Base-by-base conservation (phyloP, 805 yeast species). In the Myxozyma udenii region DNA sequence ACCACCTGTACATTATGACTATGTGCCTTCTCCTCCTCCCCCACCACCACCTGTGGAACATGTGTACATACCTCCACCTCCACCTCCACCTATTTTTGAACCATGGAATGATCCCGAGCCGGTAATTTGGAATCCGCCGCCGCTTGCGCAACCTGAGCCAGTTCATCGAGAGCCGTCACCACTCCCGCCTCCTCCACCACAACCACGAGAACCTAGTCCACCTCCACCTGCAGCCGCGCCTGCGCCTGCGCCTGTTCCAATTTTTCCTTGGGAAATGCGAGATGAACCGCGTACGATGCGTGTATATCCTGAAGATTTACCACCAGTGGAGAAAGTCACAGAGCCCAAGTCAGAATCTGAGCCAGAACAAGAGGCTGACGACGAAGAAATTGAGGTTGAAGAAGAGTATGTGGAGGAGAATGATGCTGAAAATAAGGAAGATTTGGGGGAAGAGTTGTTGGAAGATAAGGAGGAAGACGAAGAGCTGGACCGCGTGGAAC, bases 231-330 rank as follows among this genome's bases (percentile, higher is more conserved):
- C 47, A 14, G 43, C 40, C 25, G 47, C 24, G 11, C 49, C 38
- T 32, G 14, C 45, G 1, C 50, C 53, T 3, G 26, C 53, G n/a
- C 44, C 53, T 9, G 44, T 41, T 30, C 58, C 61, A 2, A 44
- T 57, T 11, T 57, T 57, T 23, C 61, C 61, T 1, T 57, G 61
- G 61, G 61, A 57, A 42, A 12, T 32, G 32, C 41, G 41, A 7
- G 46, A n/a, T 4, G 36, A 22, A 2, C 46, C 36, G 5, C 37
- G 50, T 12, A 42, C 57, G 5, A 28, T 41, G 22, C 59, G 61
- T 4, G 26, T 46, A 5, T 57, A 57, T 30, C 55, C 58, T 11
- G 58, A 49, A 24, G 61, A 57, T 42, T 42, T n/a, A 46, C 36
- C 14, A 18, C 45, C 6, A 21, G 24, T 9, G 39, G 6, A 9